phyloP scores from a whole-genome alignment of 768 basidiomycete species.

The Termitomyces sp. region DNA sequence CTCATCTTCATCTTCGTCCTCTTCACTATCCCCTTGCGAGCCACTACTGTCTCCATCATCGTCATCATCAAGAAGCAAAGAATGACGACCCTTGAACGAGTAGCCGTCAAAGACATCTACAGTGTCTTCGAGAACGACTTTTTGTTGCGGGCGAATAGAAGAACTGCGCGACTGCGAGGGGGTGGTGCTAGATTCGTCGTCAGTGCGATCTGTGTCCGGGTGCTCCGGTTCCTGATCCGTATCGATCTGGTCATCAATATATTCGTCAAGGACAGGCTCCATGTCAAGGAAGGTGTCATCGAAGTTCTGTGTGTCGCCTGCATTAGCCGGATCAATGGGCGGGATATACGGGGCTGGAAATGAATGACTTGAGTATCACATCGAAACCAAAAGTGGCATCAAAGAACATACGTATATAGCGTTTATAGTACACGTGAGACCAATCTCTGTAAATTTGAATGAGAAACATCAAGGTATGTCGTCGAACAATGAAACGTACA shows the following conservation, averaged over 20 bases:
- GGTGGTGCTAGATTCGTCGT: conserved; percentile 75
- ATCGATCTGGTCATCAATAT: conserved; percentile 59
- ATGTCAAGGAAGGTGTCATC: conserved; percentile 96
- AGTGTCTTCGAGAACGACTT: conserved; percentile 42
- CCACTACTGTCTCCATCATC: conserved; percentile 51
- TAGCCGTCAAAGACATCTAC: conserved; percentile 92
- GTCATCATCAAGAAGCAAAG: conserved; percentile 73
- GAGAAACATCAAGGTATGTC: conserved; percentile 12
- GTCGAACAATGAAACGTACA: conserved; percentile 45
- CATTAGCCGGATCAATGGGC: conserved; percentile 86
- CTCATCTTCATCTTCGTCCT: conserved; percentile 26
- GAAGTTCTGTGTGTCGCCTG: conserved; percentile 96
- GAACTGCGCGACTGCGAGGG: conserved; percentile 79
- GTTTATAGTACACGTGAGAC: conserved; percentile 92
- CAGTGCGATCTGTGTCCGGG: conserved; percentile 68
- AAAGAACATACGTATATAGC: conserved; percentile 77
- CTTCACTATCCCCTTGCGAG: conserved; percentile 43
- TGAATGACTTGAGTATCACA: conserved; percentile 2
- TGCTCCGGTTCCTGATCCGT: conserved; percentile 68
- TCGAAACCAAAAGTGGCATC: conserved; percentile 8
- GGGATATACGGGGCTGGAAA: conserved; percentile 85
- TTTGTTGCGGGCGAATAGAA: conserved; percentile 47
- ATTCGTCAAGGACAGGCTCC: conserved; percentile 86
- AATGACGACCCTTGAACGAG: conserved; percentile 86
- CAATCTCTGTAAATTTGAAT: conserved; percentile 61